Conservation (phyloP, 495 filamentous ascomycete species). For the Ascobolus immersus region DNA sequence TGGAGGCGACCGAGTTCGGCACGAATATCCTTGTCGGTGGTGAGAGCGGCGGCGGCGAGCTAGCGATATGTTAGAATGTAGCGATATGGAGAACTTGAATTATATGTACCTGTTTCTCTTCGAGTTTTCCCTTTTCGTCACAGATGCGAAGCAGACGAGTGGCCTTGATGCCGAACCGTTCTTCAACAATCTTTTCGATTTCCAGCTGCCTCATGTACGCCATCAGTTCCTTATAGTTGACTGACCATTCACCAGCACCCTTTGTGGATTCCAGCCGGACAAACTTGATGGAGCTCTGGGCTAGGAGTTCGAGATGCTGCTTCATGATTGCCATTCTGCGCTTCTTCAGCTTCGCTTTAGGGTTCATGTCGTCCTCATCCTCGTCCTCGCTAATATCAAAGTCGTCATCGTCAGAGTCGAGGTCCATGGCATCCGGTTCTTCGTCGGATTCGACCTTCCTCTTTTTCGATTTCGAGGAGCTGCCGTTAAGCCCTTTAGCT, state of each 20-base stretch:
- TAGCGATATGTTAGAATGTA: constrained; percentile 1
- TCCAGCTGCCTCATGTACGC: constrained; percentile 42
- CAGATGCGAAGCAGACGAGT: constrained; percentile 59
- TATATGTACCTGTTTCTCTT: constrained; percentile 41
- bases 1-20: constrained; percentile 59
- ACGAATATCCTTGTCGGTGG: constrained; percentile 57
- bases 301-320: constrained; percentile 51
- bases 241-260: constrained; percentile 46
- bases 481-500: constrained; percentile 19
- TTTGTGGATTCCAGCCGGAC: constrained; percentile 28
- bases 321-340: constrained; percentile 31
- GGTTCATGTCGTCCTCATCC: constrained; percentile 15
- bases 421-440: constrained; percentile 7
- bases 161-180: constrained; percentile 48
- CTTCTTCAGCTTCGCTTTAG: constrained; percentile 16
- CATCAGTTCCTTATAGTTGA: constrained; percentile 48
- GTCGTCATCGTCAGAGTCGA: constrained; percentile 19
- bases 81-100: background rate
- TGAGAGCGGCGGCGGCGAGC: constrained; percentile 43
- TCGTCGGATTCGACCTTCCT: constrained; percentile 17
- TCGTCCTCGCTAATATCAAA: constrained; percentile 20
- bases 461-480: constrained; percentile 12
- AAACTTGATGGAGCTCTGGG: constrained; percentile 45
- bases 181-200: constrained; percentile 49
- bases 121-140: constrained; percentile 61